phyloP scores from a whole-genome alignment of 345 rosid species.

The Rhodamnia argentea region DNA sequence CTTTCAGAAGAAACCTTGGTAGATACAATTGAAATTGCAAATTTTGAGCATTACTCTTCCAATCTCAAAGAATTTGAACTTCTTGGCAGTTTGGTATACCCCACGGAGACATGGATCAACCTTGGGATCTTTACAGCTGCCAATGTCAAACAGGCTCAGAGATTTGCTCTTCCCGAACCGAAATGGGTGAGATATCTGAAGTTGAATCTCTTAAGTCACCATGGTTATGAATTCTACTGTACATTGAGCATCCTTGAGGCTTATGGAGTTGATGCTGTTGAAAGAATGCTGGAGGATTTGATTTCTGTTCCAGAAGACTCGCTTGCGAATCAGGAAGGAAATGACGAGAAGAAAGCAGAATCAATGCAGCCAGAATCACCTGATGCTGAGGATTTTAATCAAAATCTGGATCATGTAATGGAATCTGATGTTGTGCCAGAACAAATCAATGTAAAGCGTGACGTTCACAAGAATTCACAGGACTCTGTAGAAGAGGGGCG shows the following conservation, averaged over 20 bases:
- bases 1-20: conserved; percentile 96
- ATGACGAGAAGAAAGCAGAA: conserved; percentile 23
- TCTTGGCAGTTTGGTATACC: conserved; percentile 80
- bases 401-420: conserved; percentile 11
- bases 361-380: conserved; percentile 22
- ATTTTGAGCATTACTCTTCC: conserved; percentile 91
- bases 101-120: conserved; percentile 71
- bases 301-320: conserved; percentile 47
- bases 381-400: conserved; percentile 22
- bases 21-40: conserved; percentile 68
- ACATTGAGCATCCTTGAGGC: conserved; percentile 77
- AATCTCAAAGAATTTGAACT: conserved; percentile 78
- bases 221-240: conserved; percentile 92
- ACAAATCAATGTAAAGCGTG: conserved; percentile 20
- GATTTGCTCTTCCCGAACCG: conserved; percentile 57
- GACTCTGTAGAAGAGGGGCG: conserved; percentile 59
- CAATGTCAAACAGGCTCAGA: conserved; percentile 69
- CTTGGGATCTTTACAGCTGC: conserved; percentile 84
- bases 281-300: conserved; percentile 89
- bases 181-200: conserved; percentile 85
- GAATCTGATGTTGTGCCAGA: conserved; percentile 27
- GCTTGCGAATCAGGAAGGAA: conserved; percentile 28
- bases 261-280: conserved; percentile 94
- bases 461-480: conserved; percentile 19
- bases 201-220: conserved; percentile 60